phyloP scores from a whole-genome alignment of 106 monocot genomes.

The Posidonia australis region DNA sequence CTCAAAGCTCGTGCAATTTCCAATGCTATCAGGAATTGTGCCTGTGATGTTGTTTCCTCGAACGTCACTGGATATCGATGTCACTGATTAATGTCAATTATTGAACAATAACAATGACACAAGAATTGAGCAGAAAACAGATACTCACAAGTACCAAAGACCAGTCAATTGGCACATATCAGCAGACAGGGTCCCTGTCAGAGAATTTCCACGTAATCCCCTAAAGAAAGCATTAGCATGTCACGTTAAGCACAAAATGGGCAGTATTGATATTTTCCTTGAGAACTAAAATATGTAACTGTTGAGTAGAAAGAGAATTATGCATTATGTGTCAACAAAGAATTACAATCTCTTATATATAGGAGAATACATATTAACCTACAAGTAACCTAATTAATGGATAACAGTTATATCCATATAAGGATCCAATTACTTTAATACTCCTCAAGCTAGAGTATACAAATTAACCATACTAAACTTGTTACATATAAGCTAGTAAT shows the following conservation, averaged over 20 bases:
- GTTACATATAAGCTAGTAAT: no score
- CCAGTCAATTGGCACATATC: slow-evolving; percentile 97
- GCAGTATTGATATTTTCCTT: neutral
- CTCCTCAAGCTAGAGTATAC: no score
- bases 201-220: slow-evolving; percentile 69
- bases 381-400: no score
- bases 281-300: no score
- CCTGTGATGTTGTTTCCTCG: slow-evolving; percentile 88
- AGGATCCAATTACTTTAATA: no score
- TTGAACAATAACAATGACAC: neutral
- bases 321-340: no score
- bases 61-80: slow-evolving; percentile 58
- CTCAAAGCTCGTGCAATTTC: slow-evolving; percentile 96
- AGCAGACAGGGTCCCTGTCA: slow-evolving; percentile 75
- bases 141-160: slow-evolving; percentile 94
- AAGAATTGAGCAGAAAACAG: neutral
- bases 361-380: no score
- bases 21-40: slow-evolving; percentile 82
- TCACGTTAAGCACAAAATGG: neutral
- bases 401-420: no score
- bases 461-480: no score
- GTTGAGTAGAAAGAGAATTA: no score
- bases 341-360: no score
- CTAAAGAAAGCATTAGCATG: slow-evolving; percentile 13
- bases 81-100: neutral